A percentile compares a stretch with the other conserved stretches of the same genome.
These are phyloP conservation scores for Zanthoxylum bungeanum DNA, from an alignment of 345 rosid species.

Conservation along the genomic window DNA sequence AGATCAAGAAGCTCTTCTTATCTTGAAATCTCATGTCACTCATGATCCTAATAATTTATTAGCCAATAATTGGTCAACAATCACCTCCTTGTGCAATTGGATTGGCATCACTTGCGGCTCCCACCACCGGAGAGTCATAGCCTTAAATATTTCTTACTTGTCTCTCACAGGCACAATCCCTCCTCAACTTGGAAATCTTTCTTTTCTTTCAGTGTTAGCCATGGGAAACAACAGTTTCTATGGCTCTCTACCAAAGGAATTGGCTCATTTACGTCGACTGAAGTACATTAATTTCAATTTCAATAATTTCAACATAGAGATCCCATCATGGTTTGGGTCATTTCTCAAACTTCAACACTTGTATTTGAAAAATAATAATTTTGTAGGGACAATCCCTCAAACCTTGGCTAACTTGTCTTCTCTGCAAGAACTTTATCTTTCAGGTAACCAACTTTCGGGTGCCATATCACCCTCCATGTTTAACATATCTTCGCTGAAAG, in stretches of 20 bases:
- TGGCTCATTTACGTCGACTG: constrained; percentile 15
- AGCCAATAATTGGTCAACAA: not conserved
- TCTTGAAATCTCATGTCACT: not conserved
- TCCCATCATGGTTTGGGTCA: constrained; percentile 12
- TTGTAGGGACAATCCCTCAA: constrained; percentile 10
- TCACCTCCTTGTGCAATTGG: not conserved
- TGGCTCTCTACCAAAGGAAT: constrained; percentile 15
- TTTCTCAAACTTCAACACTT: constrained; percentile 4
- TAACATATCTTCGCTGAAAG: not conserved
- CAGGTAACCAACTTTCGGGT: not conserved
- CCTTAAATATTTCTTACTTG: constrained; percentile 14
- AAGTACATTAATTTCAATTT: not conserved
- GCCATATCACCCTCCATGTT: not conserved
- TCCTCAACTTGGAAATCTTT: constrained; percentile 25
- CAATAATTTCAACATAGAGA: constrained; percentile 1
- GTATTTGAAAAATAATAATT: not conserved
- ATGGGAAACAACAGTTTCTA: constrained; percentile 12
- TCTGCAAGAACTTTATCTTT: not conserved
- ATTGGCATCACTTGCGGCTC: constrained; percentile 12
- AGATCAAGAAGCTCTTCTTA: constrained; percentile 2
- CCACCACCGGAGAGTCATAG: constrained; percentile 9
- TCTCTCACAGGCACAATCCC: constrained; percentile 17
- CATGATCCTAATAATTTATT: not conserved
- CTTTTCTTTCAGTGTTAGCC: constrained; percentile 1
- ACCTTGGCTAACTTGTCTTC: constrained; percentile 4